Conservation (phyloP, 768 basidiomycete genomes). For the Hortiboletus flavorubellus region DNA sequence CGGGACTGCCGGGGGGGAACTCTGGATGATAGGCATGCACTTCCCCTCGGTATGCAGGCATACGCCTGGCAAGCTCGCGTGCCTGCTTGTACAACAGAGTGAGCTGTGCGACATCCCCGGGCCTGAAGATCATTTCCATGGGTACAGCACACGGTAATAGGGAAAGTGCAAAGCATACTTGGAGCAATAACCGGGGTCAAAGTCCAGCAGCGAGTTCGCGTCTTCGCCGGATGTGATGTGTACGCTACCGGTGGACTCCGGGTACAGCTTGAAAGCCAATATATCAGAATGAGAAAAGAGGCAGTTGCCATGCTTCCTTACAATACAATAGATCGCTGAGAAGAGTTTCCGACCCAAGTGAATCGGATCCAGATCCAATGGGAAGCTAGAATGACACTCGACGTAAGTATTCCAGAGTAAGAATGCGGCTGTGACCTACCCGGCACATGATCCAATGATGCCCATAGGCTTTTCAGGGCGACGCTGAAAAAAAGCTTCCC, state of each 20-base stretch:
- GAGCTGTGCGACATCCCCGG: constrained; percentile 42
- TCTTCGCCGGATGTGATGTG: constrained; percentile 46
- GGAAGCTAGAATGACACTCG: constrained; percentile 17
- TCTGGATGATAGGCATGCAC: too few relatives aligned
- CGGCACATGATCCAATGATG: constrained; percentile 38
- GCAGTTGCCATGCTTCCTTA: constrained; percentile 11
- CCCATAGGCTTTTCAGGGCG: constrained; percentile 59
- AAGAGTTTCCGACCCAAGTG: constrained; percentile 28
- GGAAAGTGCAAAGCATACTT: constrained; percentile 31
- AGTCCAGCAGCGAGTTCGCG: constrained; percentile 39
- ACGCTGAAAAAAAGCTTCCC: too few relatives aligned
- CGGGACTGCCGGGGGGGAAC: too few relatives aligned
- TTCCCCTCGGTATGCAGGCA: too few relatives aligned
- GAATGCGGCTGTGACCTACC: constrained; percentile 28
- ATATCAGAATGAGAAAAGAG: background rate
- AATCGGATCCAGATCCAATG: constrained; percentile 17
- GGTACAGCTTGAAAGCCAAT: constrained; percentile 35
- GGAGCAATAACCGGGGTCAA: constrained; percentile 44
- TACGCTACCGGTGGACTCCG: constrained; percentile 43
- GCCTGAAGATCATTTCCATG: background rate
- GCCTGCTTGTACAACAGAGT: constrained; percentile 23
- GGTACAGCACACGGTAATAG: background rate
- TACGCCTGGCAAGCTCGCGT: too few relatives aligned
- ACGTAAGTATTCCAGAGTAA: background rate
- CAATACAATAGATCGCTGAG: constrained; percentile 31